Evolutionary conservation across 2,329 filamentous ascomycete species (phyloP).

Genomic region (Colletotrichum trifolii): DNA sequence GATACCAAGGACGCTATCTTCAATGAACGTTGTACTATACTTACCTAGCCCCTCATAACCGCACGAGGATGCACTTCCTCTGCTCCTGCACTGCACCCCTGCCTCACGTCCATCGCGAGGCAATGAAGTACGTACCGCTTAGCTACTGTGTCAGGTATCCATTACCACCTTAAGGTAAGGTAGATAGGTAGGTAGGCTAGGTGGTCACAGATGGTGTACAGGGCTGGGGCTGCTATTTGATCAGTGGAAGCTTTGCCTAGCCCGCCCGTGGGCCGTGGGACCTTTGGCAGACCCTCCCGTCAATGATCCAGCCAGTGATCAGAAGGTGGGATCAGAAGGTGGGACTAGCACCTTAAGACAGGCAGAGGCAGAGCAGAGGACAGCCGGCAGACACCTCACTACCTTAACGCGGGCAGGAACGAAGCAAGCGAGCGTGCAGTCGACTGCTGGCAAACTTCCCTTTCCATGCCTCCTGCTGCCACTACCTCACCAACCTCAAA

Average conservation of each 20-base stretch:
- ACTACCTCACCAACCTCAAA: slow-evolving; percentile 26
- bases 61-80: slow-evolving; percentile 1
- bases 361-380: neutral
- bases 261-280: neutral
- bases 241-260: slow-evolving; percentile 28
- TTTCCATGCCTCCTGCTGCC: slow-evolving; percentile 31
- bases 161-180: neutral
- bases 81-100: slow-evolving; percentile 31
- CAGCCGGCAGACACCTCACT: no score
- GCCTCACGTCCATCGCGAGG: slow-evolving; percentile 22
- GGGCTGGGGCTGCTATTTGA: slow-evolving; percentile 21
- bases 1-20: no score
- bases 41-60: slow-evolving; percentile 16
- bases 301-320: slow-evolving; percentile 7
- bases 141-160: neutral
- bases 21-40: no score
- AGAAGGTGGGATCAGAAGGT: slow-evolving; percentile 1
- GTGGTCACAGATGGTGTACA: slow-evolving; percentile 29
- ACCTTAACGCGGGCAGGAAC: neutral
- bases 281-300: slow-evolving; percentile 12
- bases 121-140: slow-evolving; percentile 22
- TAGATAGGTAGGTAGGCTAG: slow-evolving; percentile 2
- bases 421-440: slow-evolving; percentile 23
- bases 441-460: slow-evolving; percentile 31
- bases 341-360: neutral